phyloP scores from a whole-genome alignment of 805 yeast species.

The Yarrowia divulgata region DNA sequence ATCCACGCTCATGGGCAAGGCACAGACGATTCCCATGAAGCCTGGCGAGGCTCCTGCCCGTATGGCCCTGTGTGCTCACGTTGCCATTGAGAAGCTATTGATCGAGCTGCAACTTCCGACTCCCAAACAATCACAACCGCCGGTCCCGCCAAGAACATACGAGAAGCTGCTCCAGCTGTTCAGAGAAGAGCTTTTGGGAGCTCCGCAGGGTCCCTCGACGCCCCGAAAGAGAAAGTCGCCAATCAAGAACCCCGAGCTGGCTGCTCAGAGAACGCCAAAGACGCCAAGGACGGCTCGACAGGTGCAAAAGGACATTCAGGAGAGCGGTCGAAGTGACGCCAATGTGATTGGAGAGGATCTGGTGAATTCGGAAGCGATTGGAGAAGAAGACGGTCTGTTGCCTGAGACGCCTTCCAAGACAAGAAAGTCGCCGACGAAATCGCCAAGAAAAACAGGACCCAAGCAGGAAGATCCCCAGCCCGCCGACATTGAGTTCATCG shows the following conservation, averaged over 20 bases:
- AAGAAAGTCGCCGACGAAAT: slow-evolving; percentile 27
- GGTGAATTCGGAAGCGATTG: slow-evolving; percentile 22
- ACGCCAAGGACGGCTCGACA: slow-evolving; percentile 22
- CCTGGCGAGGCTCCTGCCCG: slow-evolving; percentile 46
- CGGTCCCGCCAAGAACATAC: slow-evolving; percentile 45
- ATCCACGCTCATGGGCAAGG: slow-evolving; percentile 25
- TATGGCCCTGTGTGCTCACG: slow-evolving; percentile 43
- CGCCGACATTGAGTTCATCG: slow-evolving; percentile 41
- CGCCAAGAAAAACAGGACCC: slow-evolving; percentile 41
- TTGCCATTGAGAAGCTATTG: slow-evolving; percentile 44
- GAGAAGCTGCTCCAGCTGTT: slow-evolving; percentile 43
- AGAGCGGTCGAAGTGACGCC: slow-evolving; percentile 8
- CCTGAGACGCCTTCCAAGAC: slow-evolving; percentile 17
- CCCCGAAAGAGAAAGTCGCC: slow-evolving; percentile 37
- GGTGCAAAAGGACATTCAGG: slow-evolving; percentile 4
- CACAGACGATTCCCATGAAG: slow-evolving; percentile 39
- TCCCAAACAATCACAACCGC: slow-evolving; percentile 41
- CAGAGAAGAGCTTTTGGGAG: slow-evolving; percentile 40
- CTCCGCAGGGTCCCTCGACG: slow-evolving; percentile 17
- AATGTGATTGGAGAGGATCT: slow-evolving; percentile 30
- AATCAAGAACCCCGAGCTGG: slow-evolving; percentile 23
- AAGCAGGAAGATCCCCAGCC: slow-evolving; percentile 44
- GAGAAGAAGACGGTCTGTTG: slow-evolving; percentile 14
- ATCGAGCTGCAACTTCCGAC: slow-evolving; percentile 40
- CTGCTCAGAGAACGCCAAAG: slow-evolving; percentile 17